Percentiles rank a stretch among this genome's conserved stretches.
phyloP scores from a whole-genome alignment of 1,284 basidiomycete species.

The Phellopilus nigrolimitatus region DNA sequence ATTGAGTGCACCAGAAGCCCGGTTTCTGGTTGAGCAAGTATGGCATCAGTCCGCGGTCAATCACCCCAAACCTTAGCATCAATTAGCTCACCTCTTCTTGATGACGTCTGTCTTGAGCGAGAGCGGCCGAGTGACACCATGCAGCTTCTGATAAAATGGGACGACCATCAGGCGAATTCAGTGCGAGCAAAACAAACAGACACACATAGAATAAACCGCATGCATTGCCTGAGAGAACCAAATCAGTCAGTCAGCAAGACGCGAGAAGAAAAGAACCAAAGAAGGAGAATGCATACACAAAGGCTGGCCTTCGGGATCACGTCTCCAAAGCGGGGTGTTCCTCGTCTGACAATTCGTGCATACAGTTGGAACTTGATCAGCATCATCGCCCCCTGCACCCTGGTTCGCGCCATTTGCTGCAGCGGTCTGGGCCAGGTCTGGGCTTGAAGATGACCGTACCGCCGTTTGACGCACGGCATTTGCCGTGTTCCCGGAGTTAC shows the following conservation, averaged over 20 bases:
- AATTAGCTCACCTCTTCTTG: constrained; percentile 79
- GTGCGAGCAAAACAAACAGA: constrained; percentile 24
- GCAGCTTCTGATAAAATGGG: constrained; percentile 65
- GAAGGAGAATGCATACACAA: constrained; percentile 56
- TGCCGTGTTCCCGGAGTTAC: constrained; percentile 22
- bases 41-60: constrained; percentile 3
- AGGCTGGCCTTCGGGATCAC: constrained; percentile 93
- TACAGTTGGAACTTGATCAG: constrained; percentile 67
- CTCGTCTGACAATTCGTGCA: constrained; percentile 96
- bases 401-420: constrained; percentile 28
- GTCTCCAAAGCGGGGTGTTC: constrained; percentile 92
- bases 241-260: constrained; percentile 10
- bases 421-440: constrained; percentile 38
- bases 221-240: constrained; percentile 57
- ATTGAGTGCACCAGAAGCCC: constrained; percentile 65
- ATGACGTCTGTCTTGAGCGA: constrained; percentile 97
- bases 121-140: constrained; percentile 89
- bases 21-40: constrained; percentile 47
- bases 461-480: constrained; percentile 10
- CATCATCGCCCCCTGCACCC: constrained; percentile 51
- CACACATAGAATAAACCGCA: constrained; percentile 88
- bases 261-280: constrained; percentile 15
- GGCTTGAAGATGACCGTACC: constrained; percentile 47
- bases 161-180: constrained; percentile 10
- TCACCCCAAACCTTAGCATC: constrained; percentile 14